Evolutionary conservation across 768 basidiomycete genomes (phyloP), one percentile per base, ranked within the genome.

Genomic region (Mycena capillaripes): DNA sequence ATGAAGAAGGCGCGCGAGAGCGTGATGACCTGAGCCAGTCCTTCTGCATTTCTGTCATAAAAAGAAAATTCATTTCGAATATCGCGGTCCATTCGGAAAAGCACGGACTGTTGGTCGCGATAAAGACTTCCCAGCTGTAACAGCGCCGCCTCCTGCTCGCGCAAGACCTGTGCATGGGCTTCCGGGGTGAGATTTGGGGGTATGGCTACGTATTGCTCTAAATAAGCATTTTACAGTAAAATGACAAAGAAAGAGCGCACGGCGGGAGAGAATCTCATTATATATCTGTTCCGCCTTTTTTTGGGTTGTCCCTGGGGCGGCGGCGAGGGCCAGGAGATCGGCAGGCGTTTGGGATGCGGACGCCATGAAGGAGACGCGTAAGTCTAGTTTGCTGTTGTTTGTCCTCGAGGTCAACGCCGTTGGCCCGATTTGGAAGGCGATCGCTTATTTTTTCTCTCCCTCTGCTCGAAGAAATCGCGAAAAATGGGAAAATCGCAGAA

Each of bases 401-500:
- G 38, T 2, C 19, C 30, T 53, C 25, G 34, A 58, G 10, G 32
- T 25, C 50, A 25, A 57, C 30, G 34, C n/a, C 32, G 56, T 12
- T 23, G 34, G 30, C 55, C 34, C 32, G 32, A 57, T 57, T 36
- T 19, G 55, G 55, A 10, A 4, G 7, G 2, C 42, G 3, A 44
- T 38, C n/a, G 38, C 25, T 29, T 59, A 42, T 25, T 27, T 42
- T 53, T 55, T 71, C 10, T 38, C 23, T 40, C 9, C 56, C 23
- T n/a, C 56, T 57, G 30, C 25, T 19, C 14, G 7, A 36, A 36
- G n/a, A n/a, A n/a, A n/a, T 56, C 29, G 14, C 16, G 25, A 55
- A 25, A 14, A 50, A 98, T 98, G 97, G 97, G 96, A 76, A 98
- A 97, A 82, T 91, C 95, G 46, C 96, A 97, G 79, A 97, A 97